Base-by-base conservation (phyloP, 2,329 filamentous ascomycete species). In the Fusarium protoensiforme region DNA sequence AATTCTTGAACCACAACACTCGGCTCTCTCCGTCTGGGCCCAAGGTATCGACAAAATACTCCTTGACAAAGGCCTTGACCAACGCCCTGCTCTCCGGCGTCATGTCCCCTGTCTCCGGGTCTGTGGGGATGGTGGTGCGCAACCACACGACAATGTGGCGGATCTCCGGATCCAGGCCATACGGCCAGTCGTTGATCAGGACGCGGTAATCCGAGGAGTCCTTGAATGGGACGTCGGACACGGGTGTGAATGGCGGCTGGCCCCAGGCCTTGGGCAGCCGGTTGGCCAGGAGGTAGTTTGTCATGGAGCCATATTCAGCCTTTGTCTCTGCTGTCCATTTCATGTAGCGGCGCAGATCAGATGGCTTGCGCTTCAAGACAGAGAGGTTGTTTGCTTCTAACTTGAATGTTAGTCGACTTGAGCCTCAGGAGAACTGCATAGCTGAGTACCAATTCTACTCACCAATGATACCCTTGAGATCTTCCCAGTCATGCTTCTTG, bases 91-190 rank as follows among this genome's bases (percentile, higher is more conserved):
- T 92, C 78, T 91, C 87, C 0, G 88, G 82, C 4, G 93, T 95
- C 84, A 97, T 85, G 74, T 95, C 92, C 11, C 93, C 94, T 0
- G 88, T 93, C 20, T 84, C 84, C 0, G 89, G 81, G 74, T 97
- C 92, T 4, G 93, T 93, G 27, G 92, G 88, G 69, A 98, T 92
- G 16, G 87, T 85, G 43, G 96, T 96, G 79, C 97, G 96, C 60
- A 92, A 93, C 96, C 96, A 98, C 46, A 97, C 92, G 33, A 98
- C 94, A 22, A 98, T 89, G 80, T 98, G 96, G n/a, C 92, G 86
- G 75, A 92, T 89, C 62, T 87, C 87, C 0, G 86, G 80, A 1
- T 85, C 86, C 57, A 98, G 84, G 5, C 94, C 95, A 78, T 98
- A 98, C 0, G 96, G 96, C 95, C 95, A 98, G 86, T 98, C 95